These are phyloP conservation scores for Penstemon davidsonii DNA, from an alignment of 257 asterid species.

Conservation along the genomic window DNA sequence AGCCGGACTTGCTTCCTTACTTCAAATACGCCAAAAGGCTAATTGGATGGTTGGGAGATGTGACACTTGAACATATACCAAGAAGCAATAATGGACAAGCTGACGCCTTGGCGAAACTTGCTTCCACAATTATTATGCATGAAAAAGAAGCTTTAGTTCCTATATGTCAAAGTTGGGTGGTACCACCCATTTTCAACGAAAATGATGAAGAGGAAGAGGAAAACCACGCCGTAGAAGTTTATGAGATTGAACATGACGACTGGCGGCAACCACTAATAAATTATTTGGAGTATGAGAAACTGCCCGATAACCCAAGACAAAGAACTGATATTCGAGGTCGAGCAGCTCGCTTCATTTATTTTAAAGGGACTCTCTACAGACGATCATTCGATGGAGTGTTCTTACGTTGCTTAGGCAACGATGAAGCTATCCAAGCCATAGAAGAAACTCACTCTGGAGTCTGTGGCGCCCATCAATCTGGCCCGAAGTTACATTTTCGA, in stretches of 20 bases:
- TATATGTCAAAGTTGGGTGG: not conserved
- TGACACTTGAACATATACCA: not conserved
- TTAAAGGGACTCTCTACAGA: not conserved
- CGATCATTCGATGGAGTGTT: not conserved
- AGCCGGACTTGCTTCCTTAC: not conserved
- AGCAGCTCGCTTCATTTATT: not conserved
- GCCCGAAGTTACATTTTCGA: too few relatives aligned
- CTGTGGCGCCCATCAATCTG: too few relatives aligned
- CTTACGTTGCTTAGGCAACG: not conserved
- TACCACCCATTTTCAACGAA: not conserved
- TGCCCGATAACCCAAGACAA: not conserved
- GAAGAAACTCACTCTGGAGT: too few relatives aligned
- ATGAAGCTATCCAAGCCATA: too few relatives aligned
- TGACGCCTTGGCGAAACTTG: not conserved
- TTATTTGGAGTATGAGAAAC: not conserved
- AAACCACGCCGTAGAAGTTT: not conserved
- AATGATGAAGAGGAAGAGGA: not conserved
- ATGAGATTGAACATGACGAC: not conserved
- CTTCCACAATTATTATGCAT: not conserved
- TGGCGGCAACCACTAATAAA: not conserved
- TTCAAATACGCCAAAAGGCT: not conserved
- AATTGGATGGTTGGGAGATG: not conserved
- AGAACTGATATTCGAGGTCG: not conserved
- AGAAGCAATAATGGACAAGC: not conserved
- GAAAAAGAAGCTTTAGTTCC: not conserved